Conservation (phyloP, 1,284 basidiomycete species). For the Hemileccinum hortonii region DNA sequence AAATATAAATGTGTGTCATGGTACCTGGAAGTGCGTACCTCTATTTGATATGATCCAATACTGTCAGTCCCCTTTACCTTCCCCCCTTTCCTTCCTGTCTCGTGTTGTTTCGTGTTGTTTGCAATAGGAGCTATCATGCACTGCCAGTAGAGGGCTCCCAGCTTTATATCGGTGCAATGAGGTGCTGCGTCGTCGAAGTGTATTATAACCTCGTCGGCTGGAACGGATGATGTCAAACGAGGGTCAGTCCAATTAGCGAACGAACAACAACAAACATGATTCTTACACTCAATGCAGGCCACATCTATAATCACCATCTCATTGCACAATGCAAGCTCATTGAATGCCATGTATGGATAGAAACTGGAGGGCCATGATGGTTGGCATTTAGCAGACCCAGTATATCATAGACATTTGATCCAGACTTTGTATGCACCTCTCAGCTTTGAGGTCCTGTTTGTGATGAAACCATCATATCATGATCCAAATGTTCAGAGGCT, state of each 20-base stretch:
- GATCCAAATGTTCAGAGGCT: no score
- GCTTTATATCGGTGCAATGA: not conserved
- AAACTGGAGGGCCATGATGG: conserved; percentile 1
- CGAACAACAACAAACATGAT: no score
- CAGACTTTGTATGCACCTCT: no score
- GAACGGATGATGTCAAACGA: not conserved
- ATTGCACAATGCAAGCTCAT: not conserved
- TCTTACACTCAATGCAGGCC: conserved; percentile 1
- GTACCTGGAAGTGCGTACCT: no score
- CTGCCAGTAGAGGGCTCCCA: not conserved
- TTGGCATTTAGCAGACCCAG: no score
- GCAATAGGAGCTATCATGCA: not conserved
- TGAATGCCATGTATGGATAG: not conserved
- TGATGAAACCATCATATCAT: no score
- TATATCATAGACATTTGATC: no score
- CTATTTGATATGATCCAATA: not conserved
- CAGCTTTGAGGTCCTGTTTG: no score
- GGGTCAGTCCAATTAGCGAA: no score
- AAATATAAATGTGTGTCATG: no score
- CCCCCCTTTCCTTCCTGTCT: not conserved
- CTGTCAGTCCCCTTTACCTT: fast-evolving
- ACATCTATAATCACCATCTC: not conserved
- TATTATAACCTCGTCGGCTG: not conserved
- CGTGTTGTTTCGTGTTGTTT: not conserved
- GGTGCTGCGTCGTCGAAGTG: not conserved